phyloP scores from a whole-genome alignment of 176 grass and related monocot species.

The Carex cristatella region DNA sequence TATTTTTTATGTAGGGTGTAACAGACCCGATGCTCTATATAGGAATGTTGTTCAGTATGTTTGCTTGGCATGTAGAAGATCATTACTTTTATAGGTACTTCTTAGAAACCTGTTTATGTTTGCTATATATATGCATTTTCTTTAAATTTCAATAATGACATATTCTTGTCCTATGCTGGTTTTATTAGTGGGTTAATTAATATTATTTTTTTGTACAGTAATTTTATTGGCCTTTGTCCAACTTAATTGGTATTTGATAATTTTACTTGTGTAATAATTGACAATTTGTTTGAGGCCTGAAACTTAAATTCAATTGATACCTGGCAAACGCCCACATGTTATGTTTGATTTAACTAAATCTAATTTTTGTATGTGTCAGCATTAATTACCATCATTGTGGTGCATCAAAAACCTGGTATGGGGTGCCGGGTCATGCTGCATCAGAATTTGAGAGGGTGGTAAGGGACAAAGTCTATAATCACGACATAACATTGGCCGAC shows the following conservation, averaged over 20 bases:
- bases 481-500: constrained; percentile 56
- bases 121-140: not conserved
- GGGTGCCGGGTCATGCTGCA: constrained; percentile 74
- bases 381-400: constrained; percentile 98
- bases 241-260: not conserved
- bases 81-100: constrained; percentile 93
- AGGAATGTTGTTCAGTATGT: constrained; percentile 98
- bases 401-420: constrained; percentile 95
- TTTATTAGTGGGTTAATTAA: not conserved
- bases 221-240: not conserved
- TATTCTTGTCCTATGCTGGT: not conserved
- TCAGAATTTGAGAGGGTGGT: constrained; percentile 73
- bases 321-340: not conserved
- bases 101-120: not conserved
- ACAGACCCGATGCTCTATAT: constrained; percentile 99
- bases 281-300: not conserved
- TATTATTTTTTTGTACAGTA: not conserved
- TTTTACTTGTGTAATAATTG: not conserved
- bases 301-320: not conserved
- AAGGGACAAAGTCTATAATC: constrained; percentile 59
- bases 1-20: constrained; percentile 64
- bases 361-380: constrained; percentile 33
- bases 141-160: not conserved
- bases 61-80: constrained; percentile 99
- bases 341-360: constrained; percentile 10